A percentile compares a stretch with the other conserved stretches of the same genome.
Evolutionary conservation across 2,329 filamentous ascomycete genomes (phyloP).

Genomic region (Cadophora sp.): DNA sequence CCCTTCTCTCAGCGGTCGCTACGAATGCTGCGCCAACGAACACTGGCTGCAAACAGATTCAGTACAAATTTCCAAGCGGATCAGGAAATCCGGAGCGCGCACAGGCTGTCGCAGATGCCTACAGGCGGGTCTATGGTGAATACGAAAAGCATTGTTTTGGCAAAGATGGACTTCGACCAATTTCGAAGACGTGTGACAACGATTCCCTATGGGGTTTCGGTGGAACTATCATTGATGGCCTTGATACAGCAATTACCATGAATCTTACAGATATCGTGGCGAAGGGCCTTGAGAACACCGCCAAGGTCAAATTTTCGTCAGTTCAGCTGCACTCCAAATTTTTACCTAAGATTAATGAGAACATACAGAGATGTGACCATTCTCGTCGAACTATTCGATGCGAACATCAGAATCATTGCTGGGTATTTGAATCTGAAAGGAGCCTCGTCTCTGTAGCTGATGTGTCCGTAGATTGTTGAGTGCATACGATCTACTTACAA

Average conservation of each 20-base stretch:
- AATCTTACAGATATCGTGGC: constrained; percentile 78
- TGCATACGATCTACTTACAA: not conserved
- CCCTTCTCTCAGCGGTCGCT: not conserved
- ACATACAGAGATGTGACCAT: constrained; percentile 18
- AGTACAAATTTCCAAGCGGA: not conserved
- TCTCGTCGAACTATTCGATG: constrained; percentile 34
- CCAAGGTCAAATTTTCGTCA: not conserved
- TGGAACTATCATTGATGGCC: constrained; percentile 79
- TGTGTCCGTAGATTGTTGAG: not conserved
- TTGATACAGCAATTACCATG: constrained; percentile 88
- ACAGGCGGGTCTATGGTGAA: not conserved
- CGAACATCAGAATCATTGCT: constrained; percentile 35
- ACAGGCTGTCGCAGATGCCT: not conserved
- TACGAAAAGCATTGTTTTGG: not conserved
- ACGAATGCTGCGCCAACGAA: not conserved
- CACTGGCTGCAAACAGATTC: not conserved
- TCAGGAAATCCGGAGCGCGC: not conserved
- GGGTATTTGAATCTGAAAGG: not conserved
- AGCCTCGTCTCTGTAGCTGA: not conserved
- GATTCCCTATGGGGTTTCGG: constrained; percentile 85
- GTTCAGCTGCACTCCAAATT: not conserved
- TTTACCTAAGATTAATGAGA: not conserved
- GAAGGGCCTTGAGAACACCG: constrained; percentile 70
- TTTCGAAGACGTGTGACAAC: constrained; percentile 70
- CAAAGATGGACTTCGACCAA: constrained; percentile 51